phyloP scores from a whole-genome alignment of 179 eudicot genomes.

The Carnegiea gigantea region DNA sequence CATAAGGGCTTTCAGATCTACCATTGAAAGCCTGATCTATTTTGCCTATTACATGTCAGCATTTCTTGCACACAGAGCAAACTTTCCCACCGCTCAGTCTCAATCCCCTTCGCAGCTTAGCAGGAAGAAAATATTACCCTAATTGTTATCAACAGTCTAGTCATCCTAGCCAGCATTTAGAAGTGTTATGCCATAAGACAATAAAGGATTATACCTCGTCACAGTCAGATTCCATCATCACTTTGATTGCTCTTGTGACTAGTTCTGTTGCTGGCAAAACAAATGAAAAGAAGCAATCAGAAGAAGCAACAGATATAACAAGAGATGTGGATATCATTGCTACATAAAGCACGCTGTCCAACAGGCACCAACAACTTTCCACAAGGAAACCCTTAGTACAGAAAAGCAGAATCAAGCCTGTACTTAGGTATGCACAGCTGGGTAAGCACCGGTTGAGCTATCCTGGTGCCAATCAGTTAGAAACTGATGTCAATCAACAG shows the following conservation, averaged over 20 bases:
- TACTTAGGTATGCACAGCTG: not conserved
- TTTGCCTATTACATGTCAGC: not conserved
- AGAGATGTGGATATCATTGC: not conserved
- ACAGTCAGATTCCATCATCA: slow-evolving; percentile 98
- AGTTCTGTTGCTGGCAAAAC: slow-evolving; percentile 82
- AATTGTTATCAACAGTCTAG: slow-evolving; percentile 2
- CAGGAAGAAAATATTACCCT: not conserved
- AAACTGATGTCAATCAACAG: not conserved
- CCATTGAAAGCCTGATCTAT: not conserved
- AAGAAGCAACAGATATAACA: not conserved
- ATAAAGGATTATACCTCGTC: slow-evolving; percentile 69
- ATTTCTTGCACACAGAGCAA: not conserved
- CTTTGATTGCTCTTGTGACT: slow-evolving; percentile 82
- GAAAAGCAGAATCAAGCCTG: not conserved
- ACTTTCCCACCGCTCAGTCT: not conserved
- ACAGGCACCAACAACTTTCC: not conserved
- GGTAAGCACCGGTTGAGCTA: not conserved
- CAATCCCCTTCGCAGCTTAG: not conserved
- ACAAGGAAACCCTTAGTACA: not conserved
- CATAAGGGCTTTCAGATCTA: not conserved
- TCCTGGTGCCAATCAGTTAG: not conserved
- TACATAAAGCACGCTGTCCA: not conserved
- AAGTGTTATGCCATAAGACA: not conserved
- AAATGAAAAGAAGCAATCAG: slow-evolving; percentile 19
- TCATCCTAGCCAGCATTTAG: not conserved